Evolutionary conservation across 176 grass and related monocot genomes (phyloP).

Genomic region (Aegilops tauschii): DNA sequence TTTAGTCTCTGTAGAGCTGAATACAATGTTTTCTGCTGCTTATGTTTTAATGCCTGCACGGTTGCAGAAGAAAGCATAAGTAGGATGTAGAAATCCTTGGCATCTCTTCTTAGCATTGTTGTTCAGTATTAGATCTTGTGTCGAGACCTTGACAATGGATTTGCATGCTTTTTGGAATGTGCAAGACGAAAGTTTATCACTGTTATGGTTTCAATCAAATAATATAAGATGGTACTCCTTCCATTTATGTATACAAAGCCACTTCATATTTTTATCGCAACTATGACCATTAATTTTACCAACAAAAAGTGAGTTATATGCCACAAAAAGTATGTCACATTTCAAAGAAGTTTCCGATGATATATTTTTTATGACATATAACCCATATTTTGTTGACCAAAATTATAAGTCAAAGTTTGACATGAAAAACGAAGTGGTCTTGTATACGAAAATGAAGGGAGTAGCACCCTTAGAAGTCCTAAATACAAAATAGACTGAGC

Average conservation of each 20-base stretch:
- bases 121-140: neutral
- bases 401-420: too few species aligned
- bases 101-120: neutral
- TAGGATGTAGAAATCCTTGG: neutral
- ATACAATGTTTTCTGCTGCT: constrained; percentile 46
- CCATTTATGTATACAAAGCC: too few species aligned
- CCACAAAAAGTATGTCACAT: too few species aligned
- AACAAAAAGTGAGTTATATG: too few species aligned
- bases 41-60: constrained; percentile 47
- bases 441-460: too few species aligned
- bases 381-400: too few species aligned
- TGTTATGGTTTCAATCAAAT: neutral
- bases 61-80: constrained; percentile 29
- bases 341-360: too few species aligned
- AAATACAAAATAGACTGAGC: neutral
- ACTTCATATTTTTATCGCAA: too few species aligned
- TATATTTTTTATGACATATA: too few species aligned
- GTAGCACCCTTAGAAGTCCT: neutral
- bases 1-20: constrained; percentile 73
- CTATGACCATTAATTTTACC: too few species aligned
- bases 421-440: too few species aligned
- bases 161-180: neutral
- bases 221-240: neutral
- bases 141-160: neutral
- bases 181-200: neutral